phyloP scores from a whole-genome alignment of 2,329 filamentous ascomycete species.

The Sporothrix globosa region DNA sequence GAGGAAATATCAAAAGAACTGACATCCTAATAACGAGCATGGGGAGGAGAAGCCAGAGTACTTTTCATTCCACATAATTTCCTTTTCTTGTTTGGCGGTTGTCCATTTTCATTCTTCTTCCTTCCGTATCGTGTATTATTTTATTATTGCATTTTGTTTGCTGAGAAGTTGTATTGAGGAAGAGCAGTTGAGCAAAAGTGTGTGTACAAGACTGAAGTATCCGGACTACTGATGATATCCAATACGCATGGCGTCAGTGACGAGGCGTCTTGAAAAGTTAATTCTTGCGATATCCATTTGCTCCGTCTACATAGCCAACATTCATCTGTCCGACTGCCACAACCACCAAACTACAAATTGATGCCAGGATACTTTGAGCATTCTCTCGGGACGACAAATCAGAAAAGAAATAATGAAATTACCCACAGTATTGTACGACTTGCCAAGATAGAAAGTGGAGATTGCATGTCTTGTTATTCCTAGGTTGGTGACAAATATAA shows the following conservation, averaged over 20 bases:
- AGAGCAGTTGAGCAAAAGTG: neutral
- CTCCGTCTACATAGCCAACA: too few relatives aligned
- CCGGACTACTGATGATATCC: neutral
- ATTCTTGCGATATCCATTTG: neutral
- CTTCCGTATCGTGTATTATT: constrained; percentile 14
- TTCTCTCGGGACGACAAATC: too few relatives aligned
- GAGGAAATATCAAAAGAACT: neutral
- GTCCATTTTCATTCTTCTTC: neutral
- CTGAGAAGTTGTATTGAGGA: neutral
- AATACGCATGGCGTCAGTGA: neutral
- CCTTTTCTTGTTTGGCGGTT: neutral
- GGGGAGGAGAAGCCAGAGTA: too few relatives aligned
- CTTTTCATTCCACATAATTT: neutral
- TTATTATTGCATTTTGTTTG: neutral
- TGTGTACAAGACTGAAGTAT: neutral
- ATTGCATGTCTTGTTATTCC: neutral
- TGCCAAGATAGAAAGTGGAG: too few relatives aligned
- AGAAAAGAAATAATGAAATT: too few relatives aligned
- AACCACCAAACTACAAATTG: too few relatives aligned
- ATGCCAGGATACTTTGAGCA: too few relatives aligned
- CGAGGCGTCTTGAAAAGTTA: neutral
- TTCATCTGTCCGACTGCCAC: too few relatives aligned
- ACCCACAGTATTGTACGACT: too few relatives aligned
- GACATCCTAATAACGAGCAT: too few relatives aligned
- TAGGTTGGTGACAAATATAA: neutral